Percentiles rank a stretch among this genome's conserved stretches.
Conservation (phyloP, 192 early-diverging fungal species). For the Diversispora epigaea region DNA sequence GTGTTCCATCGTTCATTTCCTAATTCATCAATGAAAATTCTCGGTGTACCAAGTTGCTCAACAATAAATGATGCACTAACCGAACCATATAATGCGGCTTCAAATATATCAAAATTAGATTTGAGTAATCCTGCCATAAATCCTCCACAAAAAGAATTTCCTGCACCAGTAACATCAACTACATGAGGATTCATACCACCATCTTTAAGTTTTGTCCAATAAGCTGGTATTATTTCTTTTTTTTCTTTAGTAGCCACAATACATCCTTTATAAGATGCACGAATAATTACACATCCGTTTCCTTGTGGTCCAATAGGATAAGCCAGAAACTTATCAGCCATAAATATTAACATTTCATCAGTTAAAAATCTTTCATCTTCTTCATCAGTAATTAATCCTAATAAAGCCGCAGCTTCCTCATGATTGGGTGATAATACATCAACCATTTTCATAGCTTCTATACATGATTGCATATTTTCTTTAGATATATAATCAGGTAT, state of each 20-base stretch:
- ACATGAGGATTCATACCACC: slow-evolving; percentile 17
- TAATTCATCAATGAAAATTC: slow-evolving; percentile 23
- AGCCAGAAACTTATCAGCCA: slow-evolving; percentile 33
- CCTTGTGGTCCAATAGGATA: slow-evolving; percentile 20
- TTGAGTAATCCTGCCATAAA: slow-evolving; percentile 38
- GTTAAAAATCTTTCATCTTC: slow-evolving; percentile 10
- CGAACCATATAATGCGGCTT: slow-evolving; percentile 41
- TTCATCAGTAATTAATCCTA: slow-evolving; percentile 28
- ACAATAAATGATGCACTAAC: slow-evolving; percentile 42
- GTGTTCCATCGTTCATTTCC: slow-evolving; percentile 34
- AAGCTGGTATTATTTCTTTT: slow-evolving; percentile 38
- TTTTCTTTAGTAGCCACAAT: slow-evolving; percentile 22
- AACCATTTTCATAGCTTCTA: slow-evolving; percentile 31
- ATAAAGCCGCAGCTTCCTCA: slow-evolving; percentile 43
- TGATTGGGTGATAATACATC: slow-evolving; percentile 48
- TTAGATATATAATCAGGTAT: slow-evolving; percentile 37
- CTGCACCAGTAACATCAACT: slow-evolving; percentile 46
- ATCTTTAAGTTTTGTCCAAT: slow-evolving; percentile 32
- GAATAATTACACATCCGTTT: slow-evolving; percentile 38
- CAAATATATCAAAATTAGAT: slow-evolving; percentile 35
- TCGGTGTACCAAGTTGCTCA: slow-evolving; percentile 46
- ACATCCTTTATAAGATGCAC: slow-evolving; percentile 40
- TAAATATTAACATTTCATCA: slow-evolving; percentile 11
- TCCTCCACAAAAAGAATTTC: slow-evolving; percentile 52
- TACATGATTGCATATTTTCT: slow-evolving; percentile 29